Evolutionary conservation across 768 basidiomycete species (phyloP), one percentile per base, ranked within the genome.

Genomic region (Collybia sordida): DNA sequence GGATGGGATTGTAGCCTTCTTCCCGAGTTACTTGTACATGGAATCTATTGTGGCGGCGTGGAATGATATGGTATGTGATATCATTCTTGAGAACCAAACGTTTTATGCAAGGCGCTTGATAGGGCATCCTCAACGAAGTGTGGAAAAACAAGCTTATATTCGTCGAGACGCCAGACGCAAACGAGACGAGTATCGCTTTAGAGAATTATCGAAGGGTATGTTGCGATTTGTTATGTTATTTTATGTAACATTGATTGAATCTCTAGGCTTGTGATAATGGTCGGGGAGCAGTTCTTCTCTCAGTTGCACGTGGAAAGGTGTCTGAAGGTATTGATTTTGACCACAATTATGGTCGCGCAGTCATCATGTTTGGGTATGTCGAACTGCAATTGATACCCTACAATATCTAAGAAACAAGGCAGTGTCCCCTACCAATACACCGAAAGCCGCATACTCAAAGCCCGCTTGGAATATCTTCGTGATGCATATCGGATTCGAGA

Each of bases 301-400:
- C 97, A 19, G 97, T 99, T 27, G 97, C 97, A 23, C 86, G 97
- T 74, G 97, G 97, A 3, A 99, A 99, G 67, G 97, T 99, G 0
- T 98, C 97, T 0, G 97, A 99, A 70, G 97, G 97, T n/a, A 99
- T 99, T 61, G 97, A 99, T 83, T 99, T 99, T 62, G 97, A 99
- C 65, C 97, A 99, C 70, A 98, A 99, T 66, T 99, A 98, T 64
- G 97, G 97, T 1, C 82, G 97, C 43, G 97, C 97, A 58, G 94
- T 98, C 64, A 93, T 99, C 66, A 98, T 99, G 97, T 98, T 99
- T 73, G 97, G 97, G 92, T 93, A 65, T 66, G 67, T 54, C 31
- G 14, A 3, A 11, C 31, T 6, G 11, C 6, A 24, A 15, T 47
- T 49, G n/a, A 17, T 47, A 28, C 34, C 7, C 43, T 40, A 43